These are phyloP conservation scores for Monosporascus sp. DNA, from an alignment of 2,329 filamentous ascomycete species.

Conservation along the genomic window DNA sequence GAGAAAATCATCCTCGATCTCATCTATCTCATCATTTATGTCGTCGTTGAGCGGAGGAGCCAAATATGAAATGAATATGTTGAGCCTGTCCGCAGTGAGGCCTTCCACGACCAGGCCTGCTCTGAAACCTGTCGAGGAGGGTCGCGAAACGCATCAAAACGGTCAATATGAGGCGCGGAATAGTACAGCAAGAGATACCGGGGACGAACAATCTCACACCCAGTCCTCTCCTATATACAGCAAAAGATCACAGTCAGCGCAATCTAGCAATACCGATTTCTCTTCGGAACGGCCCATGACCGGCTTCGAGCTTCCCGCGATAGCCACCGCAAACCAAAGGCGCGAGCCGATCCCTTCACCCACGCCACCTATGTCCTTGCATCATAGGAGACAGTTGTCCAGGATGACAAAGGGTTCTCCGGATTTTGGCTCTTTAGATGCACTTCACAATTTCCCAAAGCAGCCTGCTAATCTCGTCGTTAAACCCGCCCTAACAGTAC, in stretches of 20 bases:
- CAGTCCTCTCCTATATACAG: too few relatives aligned
- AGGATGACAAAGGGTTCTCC: neutral
- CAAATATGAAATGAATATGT: neutral
- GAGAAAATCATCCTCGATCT: neutral
- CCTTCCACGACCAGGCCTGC: neutral
- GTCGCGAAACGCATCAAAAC: neutral
- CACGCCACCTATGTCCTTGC: neutral
- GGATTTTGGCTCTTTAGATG: neutral
- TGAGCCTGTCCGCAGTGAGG: neutral
- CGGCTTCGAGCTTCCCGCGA: neutral
- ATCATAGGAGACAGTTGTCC: neutral
- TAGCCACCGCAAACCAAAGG: neutral
- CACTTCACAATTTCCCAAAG: neutral
- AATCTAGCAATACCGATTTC: neutral
- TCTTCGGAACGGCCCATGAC: neutral
- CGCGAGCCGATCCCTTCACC: neutral
- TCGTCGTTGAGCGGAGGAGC: neutral
- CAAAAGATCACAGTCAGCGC: neutral
- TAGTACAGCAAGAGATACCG: neutral
- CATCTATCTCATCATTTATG: neutral
- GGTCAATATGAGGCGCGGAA: neutral
- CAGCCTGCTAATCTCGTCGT: slow-evolving; percentile 7
- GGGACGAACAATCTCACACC: neutral
- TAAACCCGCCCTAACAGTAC: slow-evolving; percentile 11
- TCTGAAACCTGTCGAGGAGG: neutral